Base-by-base conservation (phyloP, 139 green algal species). In the Medakamo hakoo region DNA sequence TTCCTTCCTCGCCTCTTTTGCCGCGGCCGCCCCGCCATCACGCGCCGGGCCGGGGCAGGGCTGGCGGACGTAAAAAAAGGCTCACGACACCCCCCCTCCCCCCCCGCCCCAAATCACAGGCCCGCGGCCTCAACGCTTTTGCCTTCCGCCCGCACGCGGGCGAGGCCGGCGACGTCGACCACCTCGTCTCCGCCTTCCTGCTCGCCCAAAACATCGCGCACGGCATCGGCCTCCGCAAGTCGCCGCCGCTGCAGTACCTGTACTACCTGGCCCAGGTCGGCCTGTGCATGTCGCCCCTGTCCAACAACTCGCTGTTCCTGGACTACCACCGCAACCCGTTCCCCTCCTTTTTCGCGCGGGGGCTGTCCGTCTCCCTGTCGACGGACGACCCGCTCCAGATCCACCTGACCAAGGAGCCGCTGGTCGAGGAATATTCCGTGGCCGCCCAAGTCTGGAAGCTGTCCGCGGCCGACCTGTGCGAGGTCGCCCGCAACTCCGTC, bases 251-350 rank as follows among this genome's bases (percentile, higher is more conserved):
- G 65, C 87, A 93, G 73, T 92, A 92, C 73, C 73, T 93, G 31
- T 93, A 84, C 77, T 92, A 90, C 73, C 65, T 88, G 49, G 73
- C 77, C 4, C 78, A 85, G 70, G 88, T 97, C 61, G 91, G 90
- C 2, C 82, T 98, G 49, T 93, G 84, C 75, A 96, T 97, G 90
- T 83, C 69, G 4, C 93, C 93, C 2, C 78, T 99, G 49, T 94
- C 83, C 78, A 99, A 99, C 84, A 99, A 99, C 84, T 90, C 76
- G 30, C 80, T 99, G 24, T 99, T 99, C 81, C 78, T 98, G 58
- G 93, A 99, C 82, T 99, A 99, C 81, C 91, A 97, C 82, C 80
- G 80, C 63, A 99, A 99, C 81, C 93, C 93, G n/a, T 96, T 99
- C 76, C 93, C 93, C 24, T 72, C 80, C 30, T 98, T 98, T 75